Evolutionary conservation across 805 yeast genomes (phyloP), one percentile per base, ranked within the genome.

Genomic region (Wickerhamomyces rabaulensis): DNA sequence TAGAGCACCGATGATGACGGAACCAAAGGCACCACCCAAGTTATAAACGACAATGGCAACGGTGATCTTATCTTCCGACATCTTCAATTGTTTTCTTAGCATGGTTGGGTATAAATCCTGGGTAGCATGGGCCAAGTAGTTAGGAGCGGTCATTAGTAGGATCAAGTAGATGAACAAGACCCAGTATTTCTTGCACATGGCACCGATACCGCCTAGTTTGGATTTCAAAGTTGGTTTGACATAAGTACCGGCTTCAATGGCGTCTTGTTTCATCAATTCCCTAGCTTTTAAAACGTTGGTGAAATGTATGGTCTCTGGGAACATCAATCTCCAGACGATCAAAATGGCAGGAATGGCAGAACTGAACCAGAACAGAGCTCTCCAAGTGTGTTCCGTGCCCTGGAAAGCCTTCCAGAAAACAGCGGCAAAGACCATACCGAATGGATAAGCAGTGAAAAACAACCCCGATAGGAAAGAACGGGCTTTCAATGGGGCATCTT

Each of bases 71-170:
- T 83, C 66, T 13, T 59, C 54, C 20, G 76, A 64, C 49, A 70
- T 71, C n/a, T 59, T 66, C 25, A 78, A 66, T 60, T 84, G 88
- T 27, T 69, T 70, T 38, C 73, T 69, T 42, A 84, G 64, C 68
- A 80, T 68, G 2, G 89, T 81, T 39, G 88, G 87, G 60, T 74
- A 81, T 63, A 85, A 69, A 64, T 84, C 92, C 63, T 84, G 90
- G 9, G 88, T 77, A 1, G 88, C 87, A 55, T 84, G 92, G 4
- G 87, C 75, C 69, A 77, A 71, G 65, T 81, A 84, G 65, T 84
- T 84, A 66, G 82, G 76, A 20, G 84, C 88, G 15, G 86, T 73
- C 80, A 83, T 78, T 58, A 83, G 63, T 13, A 84, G 52, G 31
- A 84, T 75, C 55, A 77, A 65, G 60, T 82, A 84, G 43, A 75